Conservation (phyloP, 2,329 filamentous ascomycete genomes). For the Didymella glomerata region DNA sequence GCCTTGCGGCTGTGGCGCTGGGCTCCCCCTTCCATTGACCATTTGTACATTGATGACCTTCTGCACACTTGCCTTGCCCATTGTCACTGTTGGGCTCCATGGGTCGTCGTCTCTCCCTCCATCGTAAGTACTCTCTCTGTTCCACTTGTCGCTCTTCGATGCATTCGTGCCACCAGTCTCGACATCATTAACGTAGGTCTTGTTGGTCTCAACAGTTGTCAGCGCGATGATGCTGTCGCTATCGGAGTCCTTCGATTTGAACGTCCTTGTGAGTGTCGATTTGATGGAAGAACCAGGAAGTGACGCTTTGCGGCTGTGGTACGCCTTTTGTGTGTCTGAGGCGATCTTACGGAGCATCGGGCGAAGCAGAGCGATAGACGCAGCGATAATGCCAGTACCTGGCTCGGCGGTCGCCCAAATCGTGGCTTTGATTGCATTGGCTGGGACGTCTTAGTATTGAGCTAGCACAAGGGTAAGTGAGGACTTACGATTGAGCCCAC, state of each 20-base stretch:
- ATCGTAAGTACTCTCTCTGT: conserved; percentile 13
- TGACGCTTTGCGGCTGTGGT: conserved; percentile 24
- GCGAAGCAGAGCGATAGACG: conserved; percentile 57
- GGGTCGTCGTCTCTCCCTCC: conserved; percentile 27
- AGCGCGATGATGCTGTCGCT: conserved; percentile 32
- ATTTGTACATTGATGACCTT: conserved; percentile 26
- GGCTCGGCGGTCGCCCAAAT: conserved; percentile 61
- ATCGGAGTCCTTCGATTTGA: conserved; percentile 12
- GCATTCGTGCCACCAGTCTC: not conserved
- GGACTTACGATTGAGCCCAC: conserved; percentile 22
- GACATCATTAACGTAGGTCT: conserved; percentile 8
- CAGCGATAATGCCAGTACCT: conserved; percentile 60
- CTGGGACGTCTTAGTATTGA: conserved; percentile 23
- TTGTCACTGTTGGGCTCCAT: conserved; percentile 32
- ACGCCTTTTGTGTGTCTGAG: conserved; percentile 27
- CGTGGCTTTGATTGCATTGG: conserved; percentile 49
- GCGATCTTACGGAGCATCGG: conserved; percentile 52
- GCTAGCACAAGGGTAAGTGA: not conserved
- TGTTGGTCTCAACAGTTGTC: conserved; percentile 20
- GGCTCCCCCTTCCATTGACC: conserved; percentile 24
- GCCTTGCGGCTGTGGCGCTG: conserved; percentile 5
- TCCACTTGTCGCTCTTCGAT: conserved; percentile 5
- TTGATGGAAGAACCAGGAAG: conserved; percentile 11
- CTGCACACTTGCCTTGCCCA: conserved; percentile 28
- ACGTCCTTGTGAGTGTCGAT: conserved; percentile 8